phyloP scores from a whole-genome alignment of 225 moss, liverwort and hornwort genomes.

The Marchantia polymorpha region DNA sequence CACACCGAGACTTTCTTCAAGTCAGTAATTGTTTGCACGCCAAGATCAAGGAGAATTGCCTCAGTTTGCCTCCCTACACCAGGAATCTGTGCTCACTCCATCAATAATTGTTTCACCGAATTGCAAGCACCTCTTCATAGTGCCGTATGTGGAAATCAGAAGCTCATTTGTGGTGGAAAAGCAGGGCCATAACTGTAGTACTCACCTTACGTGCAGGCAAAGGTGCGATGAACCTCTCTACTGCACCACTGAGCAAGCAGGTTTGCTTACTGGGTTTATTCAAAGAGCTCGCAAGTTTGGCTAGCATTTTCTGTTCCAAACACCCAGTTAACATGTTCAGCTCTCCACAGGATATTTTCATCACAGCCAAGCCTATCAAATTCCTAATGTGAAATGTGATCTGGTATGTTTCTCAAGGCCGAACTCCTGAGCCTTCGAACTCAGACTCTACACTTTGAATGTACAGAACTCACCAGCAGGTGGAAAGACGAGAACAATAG shows the following conservation, averaged over 20 bases:
- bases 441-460: neutral
- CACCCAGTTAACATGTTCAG: neutral
- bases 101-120: neutral
- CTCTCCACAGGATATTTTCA: too few relatives aligned
- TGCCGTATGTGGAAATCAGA: neutral
- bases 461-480: neutral
- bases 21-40: slow-evolving; percentile 51
- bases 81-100: slow-evolving; percentile 46
- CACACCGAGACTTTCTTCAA: slow-evolving; percentile 35
- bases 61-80: slow-evolving; percentile 58
- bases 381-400: neutral
- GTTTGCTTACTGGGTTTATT: slow-evolving; percentile 68
- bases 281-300: slow-evolving; percentile 61
- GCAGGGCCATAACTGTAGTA: neutral
- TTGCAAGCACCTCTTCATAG: neutral
- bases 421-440: neutral
- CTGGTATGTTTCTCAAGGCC: too few relatives aligned
- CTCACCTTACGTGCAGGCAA: slow-evolving; percentile 51
- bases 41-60: slow-evolving; percentile 34
- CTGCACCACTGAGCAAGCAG: slow-evolving; percentile 51
- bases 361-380: neutral
- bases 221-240: slow-evolving; percentile 42
- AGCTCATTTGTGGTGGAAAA: neutral
- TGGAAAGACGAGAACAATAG: neutral
- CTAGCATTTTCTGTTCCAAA: slow-evolving; percentile 60